phyloP scores from a whole-genome alignment of 208 protist species.

The Angomonas ambiguus region DNA sequence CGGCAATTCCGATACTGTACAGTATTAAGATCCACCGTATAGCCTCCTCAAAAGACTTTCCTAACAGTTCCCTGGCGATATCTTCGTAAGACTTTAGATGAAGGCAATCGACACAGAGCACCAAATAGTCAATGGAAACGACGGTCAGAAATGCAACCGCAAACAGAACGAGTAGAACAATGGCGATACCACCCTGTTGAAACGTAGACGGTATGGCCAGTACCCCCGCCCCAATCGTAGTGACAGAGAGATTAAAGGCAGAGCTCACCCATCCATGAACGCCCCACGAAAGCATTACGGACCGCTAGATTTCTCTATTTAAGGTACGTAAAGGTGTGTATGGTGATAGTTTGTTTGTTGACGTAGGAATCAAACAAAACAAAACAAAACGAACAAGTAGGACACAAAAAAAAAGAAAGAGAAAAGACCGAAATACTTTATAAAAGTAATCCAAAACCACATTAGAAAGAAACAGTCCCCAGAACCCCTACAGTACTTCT shows the following conservation, averaged over 20 bases:
- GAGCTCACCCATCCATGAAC: constrained; percentile 26
- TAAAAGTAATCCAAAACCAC: neutral
- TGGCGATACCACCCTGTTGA: constrained; percentile 53
- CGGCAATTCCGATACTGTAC: constrained; percentile 60
- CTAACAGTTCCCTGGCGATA: constrained; percentile 64
- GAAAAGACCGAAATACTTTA: neutral
- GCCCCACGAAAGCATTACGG: constrained; percentile 10
- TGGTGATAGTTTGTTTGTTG: too few species aligned
- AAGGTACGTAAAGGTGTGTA: too few species aligned
- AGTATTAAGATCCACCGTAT: constrained; percentile 73
- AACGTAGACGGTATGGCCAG: constrained; percentile 58
- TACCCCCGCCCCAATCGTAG: constrained; percentile 66
- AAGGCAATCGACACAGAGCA: constrained; percentile 56
- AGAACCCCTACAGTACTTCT: too few species aligned
- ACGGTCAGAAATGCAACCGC: constrained; percentile 49
- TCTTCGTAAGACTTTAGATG: constrained; percentile 75
- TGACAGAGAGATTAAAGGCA: constrained; percentile 59
- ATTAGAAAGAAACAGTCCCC: constrained; percentile 2
- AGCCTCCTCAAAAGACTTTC: constrained; percentile 49
- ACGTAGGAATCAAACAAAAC: too few species aligned
- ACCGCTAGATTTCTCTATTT: too few species aligned
- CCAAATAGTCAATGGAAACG: constrained; percentile 70
- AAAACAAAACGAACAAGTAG: neutral
- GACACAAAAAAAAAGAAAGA: neutral
- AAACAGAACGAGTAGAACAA: constrained; percentile 34